Base-by-base conservation (phyloP, 78 protist genomes). In the Fonticula alba region DNA sequence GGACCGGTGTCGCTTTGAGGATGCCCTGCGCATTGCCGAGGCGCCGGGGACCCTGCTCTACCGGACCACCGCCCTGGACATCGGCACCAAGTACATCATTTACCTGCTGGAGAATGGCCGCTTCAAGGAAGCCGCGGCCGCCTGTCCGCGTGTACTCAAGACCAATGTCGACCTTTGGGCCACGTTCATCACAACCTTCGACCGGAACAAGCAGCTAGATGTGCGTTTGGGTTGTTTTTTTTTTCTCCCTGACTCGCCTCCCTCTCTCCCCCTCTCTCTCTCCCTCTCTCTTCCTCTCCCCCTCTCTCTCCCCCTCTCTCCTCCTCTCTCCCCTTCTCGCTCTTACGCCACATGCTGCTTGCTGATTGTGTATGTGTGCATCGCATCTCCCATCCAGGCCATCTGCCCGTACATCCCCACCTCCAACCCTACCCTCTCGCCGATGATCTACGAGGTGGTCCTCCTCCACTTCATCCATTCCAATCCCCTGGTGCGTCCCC, bases 361-460 rank as follows among this genome's bases (percentile, higher is more conserved):
- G n/a, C n/a, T n/a, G n/a, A n/a, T n/a, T n/a, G n/a, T n/a, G n/a
- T n/a, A n/a, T n/a, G n/a, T n/a, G n/a, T n/a, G n/a, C n/a, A n/a
- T n/a, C n/a, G n/a, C n/a, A n/a, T n/a, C n/a, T n/a, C n/a, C n/a
- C n/a, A n/a, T n/a, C 24, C 65, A 59, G 47, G 79, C 72, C 54
- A 66, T 83, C 38, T 49, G 66, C 38, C 82, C 71, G n/a, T 70
- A 68, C 56, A 63, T 83, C 7, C 89, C 89, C 27, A 57, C 71
- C 50, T 72, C 58, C 40, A 11, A 33, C 53, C 78, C 80, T 59
- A 24, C 40, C 3, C 69, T 83, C 29, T 32, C 59, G 26, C 35
- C 47, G 19, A 63, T 64, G n/a, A 47, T 74, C 38, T 83, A 83
- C 62, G 84, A 81, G 54, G 64, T 58, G 58, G 58, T 73, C 29